Evolutionary conservation across 305 asterid species (phyloP).

Genomic region (Solanum hybrid): DNA sequence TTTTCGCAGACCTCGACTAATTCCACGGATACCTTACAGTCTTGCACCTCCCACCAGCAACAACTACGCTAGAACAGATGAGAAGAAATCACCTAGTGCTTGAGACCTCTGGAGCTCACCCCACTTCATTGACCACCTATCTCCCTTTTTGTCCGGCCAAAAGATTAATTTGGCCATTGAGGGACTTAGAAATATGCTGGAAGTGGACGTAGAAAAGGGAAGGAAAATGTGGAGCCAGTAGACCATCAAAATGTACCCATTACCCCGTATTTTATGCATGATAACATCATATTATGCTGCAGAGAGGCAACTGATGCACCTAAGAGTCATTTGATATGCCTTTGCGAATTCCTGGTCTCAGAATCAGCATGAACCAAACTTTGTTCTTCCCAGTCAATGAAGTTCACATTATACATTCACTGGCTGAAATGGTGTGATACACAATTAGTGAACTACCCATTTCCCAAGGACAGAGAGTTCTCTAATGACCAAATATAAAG

Average conservation of each 20-base stretch:
- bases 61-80: neutral
- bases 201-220: neutral
- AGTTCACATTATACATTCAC: neutral
- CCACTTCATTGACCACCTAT: neutral
- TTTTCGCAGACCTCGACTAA: neutral
- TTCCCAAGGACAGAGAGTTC: neutral
- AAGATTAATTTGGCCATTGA: neutral
- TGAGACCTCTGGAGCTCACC: neutral
- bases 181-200: neutral
- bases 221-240: neutral
- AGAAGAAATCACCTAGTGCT: neutral
- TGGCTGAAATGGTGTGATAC: neutral
- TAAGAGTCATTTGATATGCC: neutral
- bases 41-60: neutral
- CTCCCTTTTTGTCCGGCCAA: neutral
- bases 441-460: neutral
- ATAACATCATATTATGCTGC: neutral
- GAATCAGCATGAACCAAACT: neutral
- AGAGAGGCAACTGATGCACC: neutral
- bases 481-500: neutral
- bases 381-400: neutral
- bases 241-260: neutral
- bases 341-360: neutral
- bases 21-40: neutral
- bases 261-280: neutral